These are phyloP conservation scores for Saccharomyces uvarum DNA, from an alignment of 1,139 yeast genomes.

Conservation along the genomic window DNA sequence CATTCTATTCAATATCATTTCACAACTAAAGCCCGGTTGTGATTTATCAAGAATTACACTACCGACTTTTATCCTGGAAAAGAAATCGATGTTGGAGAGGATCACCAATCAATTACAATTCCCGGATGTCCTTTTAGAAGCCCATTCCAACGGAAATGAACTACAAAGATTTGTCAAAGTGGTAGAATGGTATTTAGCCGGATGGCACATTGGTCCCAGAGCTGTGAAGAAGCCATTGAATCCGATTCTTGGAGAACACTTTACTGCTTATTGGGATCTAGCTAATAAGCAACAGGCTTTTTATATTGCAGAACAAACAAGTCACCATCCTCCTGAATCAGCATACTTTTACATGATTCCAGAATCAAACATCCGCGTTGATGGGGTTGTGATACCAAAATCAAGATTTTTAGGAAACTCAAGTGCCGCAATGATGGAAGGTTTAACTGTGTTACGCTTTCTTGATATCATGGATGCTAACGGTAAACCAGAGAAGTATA, in stretches of 20 bases:
- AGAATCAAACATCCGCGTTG: conserved; percentile 70
- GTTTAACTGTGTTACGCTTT: conserved; percentile 65
- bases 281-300: conserved; percentile 65
- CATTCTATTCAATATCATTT: conserved; percentile 74
- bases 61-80: conserved; percentile 90
- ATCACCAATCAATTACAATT: conserved; percentile 83
- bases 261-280: conserved; percentile 86
- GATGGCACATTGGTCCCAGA: conserved; percentile 97
- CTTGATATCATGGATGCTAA: conserved; percentile 45
- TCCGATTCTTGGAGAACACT: conserved; percentile 88
- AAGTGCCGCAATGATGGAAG: conserved; percentile 96
- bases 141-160: conserved; percentile 52
- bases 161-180: conserved; percentile 63
- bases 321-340: conserved; percentile 98
- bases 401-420: conserved; percentile 89
- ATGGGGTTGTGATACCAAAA: conserved; percentile 80
- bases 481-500: conserved; percentile 57
- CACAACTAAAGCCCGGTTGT: conserved; percentile 88
- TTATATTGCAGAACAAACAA: conserved; percentile 89
- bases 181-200: conserved; percentile 82
- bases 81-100: conserved; percentile 93
- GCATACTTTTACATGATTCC: conserved; percentile 87
- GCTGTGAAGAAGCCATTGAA: conserved; percentile 96
- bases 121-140: conserved; percentile 66
- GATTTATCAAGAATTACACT: conserved; percentile 84